A percentile compares a stretch with the other conserved stretches of the same genome.
Evolutionary conservation across 2,329 filamentous ascomycete species (phyloP).

Genomic region (Chaetoscypha palmicola): DNA sequence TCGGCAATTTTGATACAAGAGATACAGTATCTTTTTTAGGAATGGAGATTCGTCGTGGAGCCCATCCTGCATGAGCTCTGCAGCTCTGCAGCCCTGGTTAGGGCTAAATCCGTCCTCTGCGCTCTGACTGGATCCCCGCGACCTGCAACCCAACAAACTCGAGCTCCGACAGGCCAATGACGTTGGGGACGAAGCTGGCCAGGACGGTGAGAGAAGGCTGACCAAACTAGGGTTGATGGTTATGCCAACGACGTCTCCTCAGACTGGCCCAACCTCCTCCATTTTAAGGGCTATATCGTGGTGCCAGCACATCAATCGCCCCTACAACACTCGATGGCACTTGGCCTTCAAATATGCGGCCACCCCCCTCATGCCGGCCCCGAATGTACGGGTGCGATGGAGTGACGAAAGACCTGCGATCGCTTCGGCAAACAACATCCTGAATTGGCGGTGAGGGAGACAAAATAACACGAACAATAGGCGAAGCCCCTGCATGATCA

Average conservation of each 20-base stretch:
- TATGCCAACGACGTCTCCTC: conserved; percentile 22
- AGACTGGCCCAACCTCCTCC: conserved; percentile 23
- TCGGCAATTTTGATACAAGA: conserved; percentile 12
- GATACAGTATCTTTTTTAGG: conserved; percentile 12
- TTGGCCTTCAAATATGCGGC: conserved; percentile 29
- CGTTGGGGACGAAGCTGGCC: conserved; percentile 4
- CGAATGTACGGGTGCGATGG: conserved; percentile 8
- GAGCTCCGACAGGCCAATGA: conserved; percentile 14
- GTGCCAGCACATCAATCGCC: conserved; percentile 27
- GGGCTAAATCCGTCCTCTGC: conserved; percentile 21
- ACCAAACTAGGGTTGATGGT: conserved; percentile 9
- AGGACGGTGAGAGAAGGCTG: conserved; percentile 10
- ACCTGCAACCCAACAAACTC: conserved; percentile 8
- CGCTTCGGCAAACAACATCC: conserved; percentile 12
- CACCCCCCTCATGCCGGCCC: conserved; percentile 17
- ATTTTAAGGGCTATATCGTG: conserved; percentile 10
- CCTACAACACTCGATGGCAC: conserved; percentile 14
- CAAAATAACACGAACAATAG: conserved; percentile 15
- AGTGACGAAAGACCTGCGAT: conserved; percentile 6
- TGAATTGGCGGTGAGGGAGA: conserved; percentile 30
- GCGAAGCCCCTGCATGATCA: conserved; percentile 17
- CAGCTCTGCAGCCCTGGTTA: conserved; percentile 16
- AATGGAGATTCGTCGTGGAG: conserved; percentile 22
- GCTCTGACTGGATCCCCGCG: conserved; percentile 15
- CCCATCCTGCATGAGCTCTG: conserved; percentile 20